Percentiles rank a stretch among this genome's conserved stretches.
Conservation (phyloP, 2,329 filamentous ascomycete species). For the Diaporthe longicolla region DNA sequence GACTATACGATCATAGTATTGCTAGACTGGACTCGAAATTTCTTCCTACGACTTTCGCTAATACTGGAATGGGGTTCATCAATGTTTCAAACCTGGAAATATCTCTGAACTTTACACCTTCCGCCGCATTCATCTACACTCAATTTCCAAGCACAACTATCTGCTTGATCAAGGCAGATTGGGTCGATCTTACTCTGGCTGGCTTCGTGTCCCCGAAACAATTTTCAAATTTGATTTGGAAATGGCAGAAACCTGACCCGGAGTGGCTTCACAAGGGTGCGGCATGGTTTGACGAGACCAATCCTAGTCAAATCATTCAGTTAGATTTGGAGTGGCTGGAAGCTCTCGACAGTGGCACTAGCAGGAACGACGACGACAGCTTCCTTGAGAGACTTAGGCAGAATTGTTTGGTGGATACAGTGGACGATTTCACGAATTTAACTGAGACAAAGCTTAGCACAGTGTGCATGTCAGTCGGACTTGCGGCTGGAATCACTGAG, state of each 20-base stretch:
- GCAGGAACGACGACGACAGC: neutral
- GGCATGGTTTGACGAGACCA: neutral
- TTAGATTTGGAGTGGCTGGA: neutral
- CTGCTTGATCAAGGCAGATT: neutral
- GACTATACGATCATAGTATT: too few species aligned
- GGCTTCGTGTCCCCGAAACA: neutral
- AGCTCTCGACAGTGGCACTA: neutral
- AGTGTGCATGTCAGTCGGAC: neutral
- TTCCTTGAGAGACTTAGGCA: neutral
- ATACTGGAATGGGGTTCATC: neutral
- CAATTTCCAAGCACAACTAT: neutral
- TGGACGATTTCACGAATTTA: neutral
- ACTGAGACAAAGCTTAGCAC: too few species aligned
- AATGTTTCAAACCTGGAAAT: neutral
- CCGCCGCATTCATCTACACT: neutral
- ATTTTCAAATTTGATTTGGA: neutral
- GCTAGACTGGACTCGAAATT: too few species aligned
- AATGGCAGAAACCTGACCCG: too few species aligned
- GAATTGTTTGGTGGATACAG: neutral
- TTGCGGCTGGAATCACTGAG: neutral
- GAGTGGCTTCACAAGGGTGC: too few species aligned
- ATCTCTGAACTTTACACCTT: neutral
- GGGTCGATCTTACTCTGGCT: neutral
- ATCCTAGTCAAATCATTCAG: neutral
- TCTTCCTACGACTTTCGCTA: neutral